Conservation (phyloP, 2,329 filamentous ascomycete species). For the Exophiala phaeomuriformis region DNA sequence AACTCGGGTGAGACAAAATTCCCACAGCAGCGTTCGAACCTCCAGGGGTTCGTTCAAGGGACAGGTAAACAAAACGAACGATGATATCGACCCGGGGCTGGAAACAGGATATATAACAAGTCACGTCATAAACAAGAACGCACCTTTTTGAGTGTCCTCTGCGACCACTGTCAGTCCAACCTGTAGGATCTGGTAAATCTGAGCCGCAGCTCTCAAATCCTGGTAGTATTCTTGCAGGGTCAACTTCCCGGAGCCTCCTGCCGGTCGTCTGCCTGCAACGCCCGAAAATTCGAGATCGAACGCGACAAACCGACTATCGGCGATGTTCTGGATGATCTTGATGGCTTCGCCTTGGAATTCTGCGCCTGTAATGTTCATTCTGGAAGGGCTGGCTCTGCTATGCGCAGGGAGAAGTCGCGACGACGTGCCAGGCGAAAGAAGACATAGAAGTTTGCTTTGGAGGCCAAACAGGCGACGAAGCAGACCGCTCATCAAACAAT, state of each 20-base stretch:
- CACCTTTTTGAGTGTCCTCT: constrained; percentile 48
- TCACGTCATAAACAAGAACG: constrained; percentile 10
- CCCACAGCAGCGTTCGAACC: no score
- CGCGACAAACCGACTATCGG: constrained; percentile 54
- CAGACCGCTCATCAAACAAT: constrained; percentile 6
- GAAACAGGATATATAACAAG: not conserved
- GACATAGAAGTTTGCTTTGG: constrained; percentile 12
- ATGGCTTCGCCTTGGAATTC: constrained; percentile 23
- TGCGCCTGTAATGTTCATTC: constrained; percentile 24
- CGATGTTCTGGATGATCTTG: constrained; percentile 51
- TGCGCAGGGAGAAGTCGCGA: constrained; percentile 1
- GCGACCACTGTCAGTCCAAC: constrained; percentile 60
- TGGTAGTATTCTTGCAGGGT: constrained; percentile 55
- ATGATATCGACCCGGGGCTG: not conserved
- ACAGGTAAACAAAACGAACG: not conserved
- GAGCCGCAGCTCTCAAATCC: constrained; percentile 54
- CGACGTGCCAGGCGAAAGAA: constrained; percentile 4
- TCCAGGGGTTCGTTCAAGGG: no score
- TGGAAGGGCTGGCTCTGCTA: not conserved
- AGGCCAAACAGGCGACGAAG: constrained; percentile 12
- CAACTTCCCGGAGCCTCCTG: constrained; percentile 32
- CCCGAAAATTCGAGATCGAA: constrained; percentile 63
- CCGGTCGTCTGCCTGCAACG: constrained; percentile 38
- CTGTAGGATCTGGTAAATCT: constrained; percentile 58
- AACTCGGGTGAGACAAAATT: no score